Evolutionary conservation across 306 rosid species (phyloP).

Genomic region (Quercus agrifolia): DNA sequence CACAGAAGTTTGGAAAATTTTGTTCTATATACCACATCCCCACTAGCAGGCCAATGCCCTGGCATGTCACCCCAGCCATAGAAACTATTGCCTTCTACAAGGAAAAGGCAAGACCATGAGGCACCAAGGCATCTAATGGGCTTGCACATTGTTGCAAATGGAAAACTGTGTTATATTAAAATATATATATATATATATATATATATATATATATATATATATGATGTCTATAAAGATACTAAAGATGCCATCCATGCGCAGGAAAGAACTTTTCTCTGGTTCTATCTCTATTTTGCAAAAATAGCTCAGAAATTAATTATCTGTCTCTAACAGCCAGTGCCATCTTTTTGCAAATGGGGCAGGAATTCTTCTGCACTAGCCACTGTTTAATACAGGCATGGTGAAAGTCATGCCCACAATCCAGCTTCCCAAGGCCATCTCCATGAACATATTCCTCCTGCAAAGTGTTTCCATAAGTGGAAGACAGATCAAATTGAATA

Average conservation of each 20-base stretch:
- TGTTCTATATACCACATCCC: neutral
- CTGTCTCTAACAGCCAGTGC: constrained; percentile 5
- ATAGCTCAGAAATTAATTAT: neutral
- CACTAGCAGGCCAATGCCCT: neutral
- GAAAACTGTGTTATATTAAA: neutral
- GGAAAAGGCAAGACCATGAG: neutral
- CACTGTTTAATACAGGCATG: constrained; percentile 27
- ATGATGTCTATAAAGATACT: neutral
- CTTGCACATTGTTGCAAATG: neutral
- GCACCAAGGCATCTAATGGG: neutral
- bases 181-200: no score
- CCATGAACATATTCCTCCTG: constrained; percentile 36
- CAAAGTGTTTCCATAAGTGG: neutral
- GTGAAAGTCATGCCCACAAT: constrained; percentile 38
- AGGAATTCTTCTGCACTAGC: constrained; percentile 26
- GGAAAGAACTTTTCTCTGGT: neutral
- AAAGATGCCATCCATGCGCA: neutral
- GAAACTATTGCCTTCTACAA: neutral
- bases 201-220: no score
- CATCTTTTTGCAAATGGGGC: constrained; percentile 31
- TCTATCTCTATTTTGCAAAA: neutral
- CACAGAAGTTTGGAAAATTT: neutral
- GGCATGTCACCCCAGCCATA: neutral
- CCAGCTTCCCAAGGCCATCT: constrained; percentile 27
- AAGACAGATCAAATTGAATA: neutral